A percentile compares a stretch with the other conserved stretches of the same genome.
phyloP scores from a whole-genome alignment of 768 basidiomycete genomes.

The Chalciporus pseudorubinellus region DNA sequence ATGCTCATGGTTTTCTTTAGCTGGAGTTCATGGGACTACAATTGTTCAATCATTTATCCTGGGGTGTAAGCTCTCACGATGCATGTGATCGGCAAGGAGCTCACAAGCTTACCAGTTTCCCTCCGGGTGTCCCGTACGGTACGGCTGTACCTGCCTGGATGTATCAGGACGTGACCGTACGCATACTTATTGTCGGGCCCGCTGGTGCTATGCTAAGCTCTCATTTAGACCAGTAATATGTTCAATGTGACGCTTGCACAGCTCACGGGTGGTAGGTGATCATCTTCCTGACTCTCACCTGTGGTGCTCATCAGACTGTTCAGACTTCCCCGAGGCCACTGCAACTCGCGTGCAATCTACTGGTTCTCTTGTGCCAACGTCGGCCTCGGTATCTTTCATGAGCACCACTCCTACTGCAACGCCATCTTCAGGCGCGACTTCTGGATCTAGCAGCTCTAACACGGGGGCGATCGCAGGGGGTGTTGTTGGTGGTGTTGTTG shows the following conservation, averaged over 20 bases:
- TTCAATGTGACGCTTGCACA: conserved; percentile 44
- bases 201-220: conserved; percentile 3
- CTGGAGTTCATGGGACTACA: conserved; percentile 51
- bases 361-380: conserved; percentile 8
- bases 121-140: conserved; percentile 44
- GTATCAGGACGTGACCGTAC: conserved; percentile 50
- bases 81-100: background rate
- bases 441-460: conserved; percentile 25
- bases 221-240: conserved; percentile 30
- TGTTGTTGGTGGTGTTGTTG: conserved; percentile 63
- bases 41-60: conserved; percentile 42
- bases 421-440: conserved; percentile 3
- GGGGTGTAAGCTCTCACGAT: conserved; percentile 18
- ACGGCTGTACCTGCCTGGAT: conserved; percentile 62
- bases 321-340: conserved; percentile 45
- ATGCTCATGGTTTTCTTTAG: conserved; percentile 28
- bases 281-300: background rate
- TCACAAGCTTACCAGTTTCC: conserved; percentile 37
- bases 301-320: background rate
- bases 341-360: conserved; percentile 34
- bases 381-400: conserved; percentile 17
- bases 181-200: conserved; percentile 10
- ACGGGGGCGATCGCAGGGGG: conserved; percentile 60
- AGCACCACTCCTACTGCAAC: conserved; percentile 1
- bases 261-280: conserved; percentile 23